Evolutionary conservation across 208 protist species (phyloP).

Genomic region (Crithidia acanthocephali): DNA sequence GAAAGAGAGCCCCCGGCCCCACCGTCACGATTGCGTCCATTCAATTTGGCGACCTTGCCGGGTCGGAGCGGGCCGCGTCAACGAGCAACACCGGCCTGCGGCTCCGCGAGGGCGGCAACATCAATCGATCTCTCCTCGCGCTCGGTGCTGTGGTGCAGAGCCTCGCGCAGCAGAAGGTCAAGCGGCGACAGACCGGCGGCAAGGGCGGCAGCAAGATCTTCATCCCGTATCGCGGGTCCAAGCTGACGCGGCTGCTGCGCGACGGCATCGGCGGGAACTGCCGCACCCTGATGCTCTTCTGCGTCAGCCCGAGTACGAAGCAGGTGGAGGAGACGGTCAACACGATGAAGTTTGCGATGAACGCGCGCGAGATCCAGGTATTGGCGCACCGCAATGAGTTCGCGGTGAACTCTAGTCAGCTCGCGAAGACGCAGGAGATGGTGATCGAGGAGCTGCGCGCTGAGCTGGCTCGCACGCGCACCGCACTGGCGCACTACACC

Average conservation of each 20-base stretch:
- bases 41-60: constrained; percentile 88
- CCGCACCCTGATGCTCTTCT: constrained; percentile 83
- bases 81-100: constrained; percentile 84
- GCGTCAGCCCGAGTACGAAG: constrained; percentile 62
- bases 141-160: constrained; percentile 94
- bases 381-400: constrained; percentile 73
- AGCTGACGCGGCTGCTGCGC: constrained; percentile 81
- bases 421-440: constrained; percentile 68
- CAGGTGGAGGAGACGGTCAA: constrained; percentile 82
- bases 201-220: constrained; percentile 37
- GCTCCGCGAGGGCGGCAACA: constrained; percentile 93
- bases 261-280: constrained; percentile 85
- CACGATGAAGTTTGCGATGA: constrained; percentile 88
- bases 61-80: constrained; percentile 85
- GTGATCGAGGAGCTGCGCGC: constrained; percentile 79
- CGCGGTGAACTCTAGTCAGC: constrained; percentile 51
- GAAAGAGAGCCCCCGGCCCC: neutral
- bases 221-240: constrained; percentile 86
- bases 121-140: constrained; percentile 94
- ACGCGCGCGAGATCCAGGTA: constrained; percentile 81
- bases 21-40: constrained; percentile 75
- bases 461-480: constrained; percentile 49
- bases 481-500: constrained; percentile 41
- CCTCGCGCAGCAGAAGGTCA: constrained; percentile 52
- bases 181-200: constrained; percentile 23